Percentiles rank a stretch among this genome's conserved stretches.
Evolutionary conservation across 306 rosid species (phyloP).

Genomic region (Astragalus glycyphyllos): DNA sequence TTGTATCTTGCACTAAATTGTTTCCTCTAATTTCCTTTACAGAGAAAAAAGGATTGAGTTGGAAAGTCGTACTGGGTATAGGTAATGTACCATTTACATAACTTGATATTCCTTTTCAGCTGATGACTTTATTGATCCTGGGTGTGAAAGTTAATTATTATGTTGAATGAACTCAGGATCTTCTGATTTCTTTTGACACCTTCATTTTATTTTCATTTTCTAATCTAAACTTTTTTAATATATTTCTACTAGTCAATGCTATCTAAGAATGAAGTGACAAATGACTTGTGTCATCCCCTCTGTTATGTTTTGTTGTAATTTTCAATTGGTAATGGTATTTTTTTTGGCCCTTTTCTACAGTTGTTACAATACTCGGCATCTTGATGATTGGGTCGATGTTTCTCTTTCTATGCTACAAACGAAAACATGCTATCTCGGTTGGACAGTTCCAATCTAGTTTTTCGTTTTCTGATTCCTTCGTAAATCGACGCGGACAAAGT

Average conservation of each 20-base stretch:
- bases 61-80: conserved; percentile 8
- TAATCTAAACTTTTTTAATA: neutral
- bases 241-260: neutral
- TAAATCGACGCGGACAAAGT: conserved; percentile 25
- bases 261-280: neutral
- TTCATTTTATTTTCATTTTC: neutral
- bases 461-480: conserved; percentile 31
- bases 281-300: neutral
- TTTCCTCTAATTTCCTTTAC: conserved; percentile 15
- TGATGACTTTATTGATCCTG: neutral
- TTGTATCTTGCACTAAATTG: neutral
- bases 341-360: conserved; percentile 29
- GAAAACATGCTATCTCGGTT: conserved; percentile 36
- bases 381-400: conserved; percentile 31
- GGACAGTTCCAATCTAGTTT: conserved; percentile 31
- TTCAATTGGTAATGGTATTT: conserved; percentile 2
- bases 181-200: neutral
- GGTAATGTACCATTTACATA: conserved; percentile 41
- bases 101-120: conserved; percentile 29
- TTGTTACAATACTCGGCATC: conserved; percentile 41
- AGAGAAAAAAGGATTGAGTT: neutral
- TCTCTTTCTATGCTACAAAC: conserved; percentile 30
- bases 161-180: conserved; percentile 4
- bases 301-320: conserved; percentile 16
- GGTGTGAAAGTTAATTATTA: neutral